Evolutionary conservation across 2,329 filamentous ascomycete genomes (phyloP).

Genomic region (Aspergillus unguis): DNA sequence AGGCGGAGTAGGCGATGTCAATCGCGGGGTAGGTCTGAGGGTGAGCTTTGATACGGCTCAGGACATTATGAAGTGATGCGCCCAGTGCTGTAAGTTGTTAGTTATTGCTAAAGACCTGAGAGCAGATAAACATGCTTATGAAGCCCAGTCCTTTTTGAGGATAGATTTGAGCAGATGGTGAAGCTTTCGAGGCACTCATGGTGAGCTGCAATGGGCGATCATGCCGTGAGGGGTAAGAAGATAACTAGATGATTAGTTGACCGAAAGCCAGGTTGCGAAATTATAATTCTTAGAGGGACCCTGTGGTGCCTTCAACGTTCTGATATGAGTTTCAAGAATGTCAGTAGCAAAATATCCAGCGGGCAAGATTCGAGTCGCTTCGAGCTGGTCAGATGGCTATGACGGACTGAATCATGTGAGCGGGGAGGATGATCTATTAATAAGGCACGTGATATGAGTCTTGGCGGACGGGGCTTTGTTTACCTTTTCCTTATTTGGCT

Average conservation of each 20-base stretch:
- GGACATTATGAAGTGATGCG: slow-evolving; percentile 82
- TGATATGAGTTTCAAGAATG: neutral
- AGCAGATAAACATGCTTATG: slow-evolving; percentile 43
- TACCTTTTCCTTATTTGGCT: slow-evolving; percentile 29
- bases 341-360: neutral
- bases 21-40: slow-evolving; percentile 78
- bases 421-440: slow-evolving; percentile 18
- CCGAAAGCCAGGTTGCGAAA: neutral
- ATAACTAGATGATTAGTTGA: neutral
- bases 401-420: slow-evolving; percentile 28
- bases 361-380: neutral
- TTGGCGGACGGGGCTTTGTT: slow-evolving; percentile 27
- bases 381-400: slow-evolving; percentile 10
- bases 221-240: slow-evolving; percentile 15
- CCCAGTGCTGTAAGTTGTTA: slow-evolving; percentile 65
- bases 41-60: slow-evolving; percentile 84
- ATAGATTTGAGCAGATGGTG: slow-evolving; percentile 56
- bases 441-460: slow-evolving; percentile 9
- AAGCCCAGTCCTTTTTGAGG: slow-evolving; percentile 66
- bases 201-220: slow-evolving; percentile 15
- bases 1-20: slow-evolving; percentile 75
- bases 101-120: slow-evolving; percentile 15
- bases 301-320: neutral
- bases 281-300: neutral
- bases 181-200: slow-evolving; percentile 36